phyloP scores from a whole-genome alignment of 2,329 filamentous ascomycete genomes.

The Curvularia spicifera region DNA sequence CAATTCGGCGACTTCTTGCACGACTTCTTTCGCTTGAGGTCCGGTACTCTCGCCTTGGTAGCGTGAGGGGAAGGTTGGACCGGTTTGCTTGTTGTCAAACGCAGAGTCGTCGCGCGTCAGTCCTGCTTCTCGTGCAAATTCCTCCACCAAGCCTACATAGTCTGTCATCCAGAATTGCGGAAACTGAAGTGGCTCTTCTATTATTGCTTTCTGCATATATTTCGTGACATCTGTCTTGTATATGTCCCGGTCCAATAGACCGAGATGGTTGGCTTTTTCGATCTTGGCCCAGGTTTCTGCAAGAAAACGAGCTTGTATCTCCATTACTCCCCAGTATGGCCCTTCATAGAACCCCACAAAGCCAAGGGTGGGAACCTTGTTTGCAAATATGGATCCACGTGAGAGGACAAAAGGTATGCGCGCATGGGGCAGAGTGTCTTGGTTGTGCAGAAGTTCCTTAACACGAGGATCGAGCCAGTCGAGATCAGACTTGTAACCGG shows the following conservation, averaged over 20 bases:
- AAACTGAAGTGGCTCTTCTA: conserved; percentile 51
- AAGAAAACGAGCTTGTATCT: conserved; percentile 79
- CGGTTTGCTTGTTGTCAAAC: conserved; percentile 57
- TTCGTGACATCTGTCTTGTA: conserved; percentile 29
- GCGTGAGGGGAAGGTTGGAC: conserved; percentile 49
- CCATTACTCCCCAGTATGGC: conserved; percentile 86
- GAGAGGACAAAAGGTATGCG: conserved; percentile 63
- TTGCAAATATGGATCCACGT: conserved; percentile 69
- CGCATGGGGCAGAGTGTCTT: conserved; percentile 62
- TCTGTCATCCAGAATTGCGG: conserved; percentile 84
- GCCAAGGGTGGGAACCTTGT: conserved; percentile 67
- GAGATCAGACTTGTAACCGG: conserved; percentile 72
- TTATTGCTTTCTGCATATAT: conserved; percentile 55
- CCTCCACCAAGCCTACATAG: conserved; percentile 76
- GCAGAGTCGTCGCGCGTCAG: conserved; percentile 55
- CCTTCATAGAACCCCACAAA: conserved; percentile 86
- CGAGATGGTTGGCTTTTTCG: conserved; percentile 28
- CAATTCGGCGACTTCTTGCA: conserved; percentile 54
- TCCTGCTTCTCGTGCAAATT: conserved; percentile 66
- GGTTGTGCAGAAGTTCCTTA: conserved; percentile 60
- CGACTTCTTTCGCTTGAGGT: conserved; percentile 53
- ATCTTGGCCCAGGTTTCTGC: conserved; percentile 62
- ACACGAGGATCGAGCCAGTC: conserved; percentile 67
- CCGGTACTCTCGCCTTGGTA: conserved; percentile 40
- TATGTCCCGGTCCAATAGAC: neutral